Evolutionary conservation across 208 protist genomes (phyloP).

Genomic region (Trypanosoma boissoni): DNA sequence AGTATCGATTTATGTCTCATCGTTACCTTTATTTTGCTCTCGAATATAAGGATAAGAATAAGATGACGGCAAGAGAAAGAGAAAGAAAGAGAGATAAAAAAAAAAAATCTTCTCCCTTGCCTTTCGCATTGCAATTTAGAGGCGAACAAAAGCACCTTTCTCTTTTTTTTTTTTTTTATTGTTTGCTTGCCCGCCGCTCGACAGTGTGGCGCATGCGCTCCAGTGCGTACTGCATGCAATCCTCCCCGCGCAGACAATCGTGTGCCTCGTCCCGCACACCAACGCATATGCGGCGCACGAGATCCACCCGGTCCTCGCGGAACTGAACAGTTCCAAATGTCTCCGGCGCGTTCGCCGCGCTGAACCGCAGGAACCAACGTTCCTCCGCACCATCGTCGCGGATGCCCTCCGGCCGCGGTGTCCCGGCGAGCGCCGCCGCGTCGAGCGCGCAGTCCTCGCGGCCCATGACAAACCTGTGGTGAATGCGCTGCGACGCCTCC

Average conservation of each 20-base stretch:
- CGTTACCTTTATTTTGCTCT: background rate
- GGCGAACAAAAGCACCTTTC: background rate
- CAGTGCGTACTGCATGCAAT: constrained; percentile 39
- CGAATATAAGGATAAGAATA: background rate
- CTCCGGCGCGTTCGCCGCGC: constrained; percentile 64
- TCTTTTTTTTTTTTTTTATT: constrained; percentile 1
- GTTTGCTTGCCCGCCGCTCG: constrained; percentile 5
- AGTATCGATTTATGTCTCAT: too few species aligned
- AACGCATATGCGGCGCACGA: constrained; percentile 36
- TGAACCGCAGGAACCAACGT: constrained; percentile 66
- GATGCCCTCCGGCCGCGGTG: constrained; percentile 22
- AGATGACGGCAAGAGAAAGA: background rate
- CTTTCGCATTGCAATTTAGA: background rate
- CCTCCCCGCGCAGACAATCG: constrained; percentile 26
- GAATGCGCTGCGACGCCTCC: constrained; percentile 42
- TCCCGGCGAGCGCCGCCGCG: constrained; percentile 31
- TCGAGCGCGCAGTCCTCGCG: constrained; percentile 37
- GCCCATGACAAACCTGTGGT: constrained; percentile 55
- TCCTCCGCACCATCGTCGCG: constrained; percentile 23
- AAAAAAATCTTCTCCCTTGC: background rate
- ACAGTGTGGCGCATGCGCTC: constrained; percentile 8
- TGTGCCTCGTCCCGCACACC: constrained; percentile 24
- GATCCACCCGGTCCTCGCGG: constrained; percentile 18
- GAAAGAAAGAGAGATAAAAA: constrained; percentile 2
- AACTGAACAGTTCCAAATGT: constrained; percentile 79